Evolutionary conservation across 1,284 basidiomycete species (phyloP).

Genomic region (Ceratobasidium sp.): DNA sequence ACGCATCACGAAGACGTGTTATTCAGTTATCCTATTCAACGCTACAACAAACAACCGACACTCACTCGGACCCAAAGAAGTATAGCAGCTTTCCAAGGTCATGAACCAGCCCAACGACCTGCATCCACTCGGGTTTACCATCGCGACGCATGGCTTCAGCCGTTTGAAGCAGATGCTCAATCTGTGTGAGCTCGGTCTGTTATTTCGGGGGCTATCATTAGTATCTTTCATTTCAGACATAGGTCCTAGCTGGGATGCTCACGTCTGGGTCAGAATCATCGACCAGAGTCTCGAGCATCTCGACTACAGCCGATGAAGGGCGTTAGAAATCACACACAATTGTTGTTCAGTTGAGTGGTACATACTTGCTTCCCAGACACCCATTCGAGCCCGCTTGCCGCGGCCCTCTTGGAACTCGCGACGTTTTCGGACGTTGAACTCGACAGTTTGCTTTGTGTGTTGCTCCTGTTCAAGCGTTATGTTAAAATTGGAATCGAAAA

Average conservation of each 20-base stretch:
- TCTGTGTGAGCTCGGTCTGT: conserved; percentile 84
- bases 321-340: background rate
- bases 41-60: conserved; percentile 37
- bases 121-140: conserved; percentile 90
- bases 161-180: conserved; percentile 91
- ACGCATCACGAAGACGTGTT: conserved; percentile 17
- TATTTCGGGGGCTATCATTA: background rate
- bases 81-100: conserved; percentile 89
- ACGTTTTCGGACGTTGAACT: conserved; percentile 83
- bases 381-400: conserved; percentile 74
- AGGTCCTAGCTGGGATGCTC: conserved; percentile 52
- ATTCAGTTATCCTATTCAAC: background rate
- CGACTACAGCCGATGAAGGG: conserved; percentile 60
- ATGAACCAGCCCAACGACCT: conserved; percentile 86
- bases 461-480: conserved; percentile 8
- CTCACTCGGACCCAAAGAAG: conserved; percentile 80
- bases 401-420: conserved; percentile 73
- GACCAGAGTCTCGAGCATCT: conserved; percentile 88
- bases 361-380: conserved; percentile 85
- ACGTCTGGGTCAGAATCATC: conserved; percentile 92
- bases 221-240: background rate
- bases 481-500: background rate
- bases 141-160: conserved; percentile 92
- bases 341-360: background rate
- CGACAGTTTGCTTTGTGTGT: conserved; percentile 86